Evolutionary conservation across 768 basidiomycete species (phyloP), one percentile per base, ranked within the genome.

Genomic region (Pholiota conissans): DNA sequence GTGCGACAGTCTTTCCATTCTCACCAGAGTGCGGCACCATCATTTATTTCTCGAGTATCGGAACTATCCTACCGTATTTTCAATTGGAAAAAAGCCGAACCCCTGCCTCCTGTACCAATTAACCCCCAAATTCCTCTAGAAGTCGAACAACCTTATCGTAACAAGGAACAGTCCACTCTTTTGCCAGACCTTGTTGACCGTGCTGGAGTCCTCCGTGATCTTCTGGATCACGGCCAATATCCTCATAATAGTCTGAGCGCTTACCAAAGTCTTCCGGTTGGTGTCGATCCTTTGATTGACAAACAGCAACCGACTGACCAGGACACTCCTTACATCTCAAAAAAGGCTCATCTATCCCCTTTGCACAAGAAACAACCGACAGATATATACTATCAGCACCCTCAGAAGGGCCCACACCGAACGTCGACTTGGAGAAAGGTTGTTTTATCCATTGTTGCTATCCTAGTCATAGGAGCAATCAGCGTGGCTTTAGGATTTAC

Each of bases 31-130:
- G 68, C 70, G 49, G 78, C 78, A 3, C 73, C 83, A 5, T 84
- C 84, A 8, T 76, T 84, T 60, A 73, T 85, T 16, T 83, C 83
- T 26, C 71, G 74, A 26, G 65, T 82, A 51, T 80, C 83, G 5
- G 73, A 73, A 24, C 65, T 69, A 28, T 79, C 77, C 6, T 56
- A 67, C 32, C 73, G 72, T 28, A 65, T 73, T 34, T 63, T 80
- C 49, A 59, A 68, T 29, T 77, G 81, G 80, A 73, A 76, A 56
- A 78, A 69, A 57, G 61, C 65, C 24, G 86, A 86, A 65, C 84
- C 84, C 3, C 69, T 87, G 14, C 85, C 86, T 6, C 85, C 84
- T 1, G 75, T 87, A 24, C 86, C 86, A 14, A 71, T 69, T 18
- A 75, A 83, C 13, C 79, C 83, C 2, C 69, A 78, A 47, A 76